phyloP scores from a whole-genome alignment of 441 rosid genomes.

The Croton laevigatus region DNA sequence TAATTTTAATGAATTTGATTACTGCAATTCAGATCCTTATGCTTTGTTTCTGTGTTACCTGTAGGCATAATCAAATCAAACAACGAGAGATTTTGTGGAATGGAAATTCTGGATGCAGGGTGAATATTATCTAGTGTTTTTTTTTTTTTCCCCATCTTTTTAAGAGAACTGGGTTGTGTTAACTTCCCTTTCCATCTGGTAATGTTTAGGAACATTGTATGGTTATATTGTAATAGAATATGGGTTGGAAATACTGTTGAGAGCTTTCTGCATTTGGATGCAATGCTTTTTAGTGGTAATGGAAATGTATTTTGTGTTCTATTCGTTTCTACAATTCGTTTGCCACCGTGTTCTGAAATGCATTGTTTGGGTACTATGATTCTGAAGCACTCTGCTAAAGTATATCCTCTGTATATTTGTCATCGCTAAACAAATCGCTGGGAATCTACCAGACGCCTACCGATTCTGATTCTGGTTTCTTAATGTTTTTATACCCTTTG shows the following conservation, averaged over 20 bases:
- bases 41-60: background rate
- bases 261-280: conserved; percentile 20
- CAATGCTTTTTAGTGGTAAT: conserved; percentile 18
- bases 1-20: background rate
- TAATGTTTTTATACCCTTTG: too few species aligned
- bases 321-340: background rate
- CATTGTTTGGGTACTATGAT: too few species aligned
- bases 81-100: conserved; percentile 23
- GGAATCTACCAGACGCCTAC: too few species aligned
- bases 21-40: too few species aligned
- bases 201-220: conserved; percentile 24
- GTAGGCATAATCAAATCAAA: conserved; percentile 37
- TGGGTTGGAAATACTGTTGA: conserved; percentile 23
- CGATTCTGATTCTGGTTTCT: too few species aligned
- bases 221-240: conserved; percentile 33
- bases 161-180: conserved; percentile 29
- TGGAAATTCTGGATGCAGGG: conserved; percentile 49
- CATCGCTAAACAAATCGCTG: too few species aligned
- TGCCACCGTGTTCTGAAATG: background rate
- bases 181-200: conserved; percentile 14
- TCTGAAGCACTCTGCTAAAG: too few species aligned
- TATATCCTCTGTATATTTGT: too few species aligned
- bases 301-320: conserved; percentile 18
- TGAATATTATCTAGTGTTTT: conserved; percentile 42
- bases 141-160: conserved; percentile 6